These are phyloP conservation scores for Poa annua DNA, from an alignment of 176 grass and related monocot species.

Conservation along the genomic window DNA sequence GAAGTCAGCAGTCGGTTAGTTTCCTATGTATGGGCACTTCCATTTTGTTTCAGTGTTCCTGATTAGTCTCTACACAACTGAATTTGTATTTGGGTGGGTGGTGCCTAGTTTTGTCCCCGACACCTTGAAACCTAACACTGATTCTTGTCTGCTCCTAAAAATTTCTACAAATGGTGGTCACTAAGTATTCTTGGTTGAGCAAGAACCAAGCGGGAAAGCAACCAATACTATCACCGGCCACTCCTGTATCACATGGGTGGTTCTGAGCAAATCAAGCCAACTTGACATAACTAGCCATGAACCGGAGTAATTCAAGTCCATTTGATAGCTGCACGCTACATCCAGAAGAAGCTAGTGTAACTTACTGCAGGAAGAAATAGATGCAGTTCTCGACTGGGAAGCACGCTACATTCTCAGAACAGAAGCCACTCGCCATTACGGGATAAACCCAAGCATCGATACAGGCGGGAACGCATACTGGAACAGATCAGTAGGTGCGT, in stretches of 20 bases:
- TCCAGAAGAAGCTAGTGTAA: not conserved
- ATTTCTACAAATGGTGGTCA: not conserved
- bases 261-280: not conserved
- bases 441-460: not conserved
- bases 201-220: not conserved
- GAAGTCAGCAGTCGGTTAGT: not conserved
- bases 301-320: not conserved
- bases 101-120: not conserved
- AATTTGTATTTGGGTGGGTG: not conserved
- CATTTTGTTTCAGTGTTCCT: not conserved
- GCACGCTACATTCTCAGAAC: not conserved
- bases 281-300: not conserved
- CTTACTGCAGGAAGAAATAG: too few relatives aligned
- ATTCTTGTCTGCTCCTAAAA: not conserved
- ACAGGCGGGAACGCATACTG: not conserved
- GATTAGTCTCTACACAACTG: not conserved
- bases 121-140: not conserved
- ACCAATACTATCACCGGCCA: not conserved
- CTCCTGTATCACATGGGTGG: not conserved
- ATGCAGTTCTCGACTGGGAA: not conserved
- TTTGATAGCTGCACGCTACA: not conserved
- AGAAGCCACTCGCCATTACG: not conserved
- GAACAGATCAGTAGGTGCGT: not conserved
- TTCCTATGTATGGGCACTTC: not conserved
- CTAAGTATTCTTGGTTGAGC: not conserved